phyloP scores from a whole-genome alignment of 345 rosid genomes.

The Trapa incisa region DNA sequence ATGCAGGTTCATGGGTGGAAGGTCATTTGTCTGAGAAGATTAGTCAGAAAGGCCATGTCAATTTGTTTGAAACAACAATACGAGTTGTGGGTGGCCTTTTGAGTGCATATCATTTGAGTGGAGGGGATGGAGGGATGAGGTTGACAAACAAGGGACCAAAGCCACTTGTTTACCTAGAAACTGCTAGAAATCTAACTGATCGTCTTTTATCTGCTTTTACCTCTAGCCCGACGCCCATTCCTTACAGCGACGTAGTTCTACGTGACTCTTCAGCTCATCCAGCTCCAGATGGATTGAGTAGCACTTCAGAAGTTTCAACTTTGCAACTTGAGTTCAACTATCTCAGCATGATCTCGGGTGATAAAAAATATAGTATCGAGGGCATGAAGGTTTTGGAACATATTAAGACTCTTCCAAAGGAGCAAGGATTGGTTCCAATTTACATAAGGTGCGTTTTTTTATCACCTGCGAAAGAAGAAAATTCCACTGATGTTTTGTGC shows the following conservation, averaged over 20 bases:
- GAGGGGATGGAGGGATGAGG: slow-evolving; percentile 51
- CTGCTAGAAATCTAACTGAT: slow-evolving; percentile 76
- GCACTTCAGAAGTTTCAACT: slow-evolving; percentile 86
- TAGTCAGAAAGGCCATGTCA: slow-evolving; percentile 80
- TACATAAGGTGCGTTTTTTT: slow-evolving; percentile 58
- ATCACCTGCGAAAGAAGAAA: neutral
- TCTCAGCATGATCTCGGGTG: slow-evolving; percentile 80
- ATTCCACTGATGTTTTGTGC: no score
- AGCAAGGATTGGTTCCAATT: slow-evolving; percentile 87
- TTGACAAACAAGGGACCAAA: slow-evolving; percentile 42
- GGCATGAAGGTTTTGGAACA: slow-evolving; percentile 96
- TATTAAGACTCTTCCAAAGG: slow-evolving; percentile 70
- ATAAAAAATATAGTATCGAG: slow-evolving; percentile 64
- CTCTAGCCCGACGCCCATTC: slow-evolving; percentile 74
- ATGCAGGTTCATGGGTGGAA: slow-evolving; percentile 84
- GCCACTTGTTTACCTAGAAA: slow-evolving; percentile 62
- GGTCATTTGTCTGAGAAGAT: slow-evolving; percentile 66
- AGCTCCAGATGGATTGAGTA: slow-evolving; percentile 83
- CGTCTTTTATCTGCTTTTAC: slow-evolving; percentile 75
- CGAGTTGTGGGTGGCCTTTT: slow-evolving; percentile 94
- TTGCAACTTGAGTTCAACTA: slow-evolving; percentile 94
- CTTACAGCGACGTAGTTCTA: slow-evolving; percentile 69
- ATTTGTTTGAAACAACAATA: slow-evolving; percentile 94
- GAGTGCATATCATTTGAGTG: slow-evolving; percentile 94
- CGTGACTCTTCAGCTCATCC: slow-evolving; percentile 70